A percentile compares a stretch with the other conserved stretches of the same genome.
These are phyloP conservation scores for Aspergillus pseudoglaucus DNA, from an alignment of 2,329 filamentous ascomycete species.

Conservation along the genomic window DNA sequence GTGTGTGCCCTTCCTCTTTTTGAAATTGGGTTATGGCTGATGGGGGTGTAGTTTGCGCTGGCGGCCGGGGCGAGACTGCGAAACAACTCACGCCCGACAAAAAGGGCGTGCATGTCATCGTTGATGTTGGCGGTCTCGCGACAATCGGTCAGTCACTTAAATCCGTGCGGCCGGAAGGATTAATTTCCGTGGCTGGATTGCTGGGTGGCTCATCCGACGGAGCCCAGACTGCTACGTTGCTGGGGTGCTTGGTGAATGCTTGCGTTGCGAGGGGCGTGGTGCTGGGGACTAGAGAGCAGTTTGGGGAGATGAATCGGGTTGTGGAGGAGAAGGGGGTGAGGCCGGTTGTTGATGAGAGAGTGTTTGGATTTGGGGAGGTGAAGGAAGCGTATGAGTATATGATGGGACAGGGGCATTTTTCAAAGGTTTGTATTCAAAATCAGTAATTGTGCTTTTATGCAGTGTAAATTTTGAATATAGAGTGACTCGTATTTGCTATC, in stretches of 20 bases:
- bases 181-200: constrained; percentile 49
- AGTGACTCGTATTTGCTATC: background rate
- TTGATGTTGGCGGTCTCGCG: constrained; percentile 51
- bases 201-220: constrained; percentile 37
- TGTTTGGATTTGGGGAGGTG: constrained; percentile 41
- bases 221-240: constrained; percentile 5
- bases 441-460: too few relatives aligned
- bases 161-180: constrained; percentile 43
- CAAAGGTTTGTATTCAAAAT: constrained; percentile 25
- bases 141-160: constrained; percentile 44
- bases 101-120: constrained; percentile 47
- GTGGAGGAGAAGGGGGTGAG: constrained; percentile 46
- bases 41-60: constrained; percentile 22
- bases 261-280: constrained; percentile 45
- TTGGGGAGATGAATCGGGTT: constrained; percentile 46
- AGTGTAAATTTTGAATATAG: background rate
- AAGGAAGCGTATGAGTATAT: constrained; percentile 46
- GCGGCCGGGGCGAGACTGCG: constrained; percentile 52
- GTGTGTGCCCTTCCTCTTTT: constrained; percentile 6
- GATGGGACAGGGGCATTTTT: constrained; percentile 46
- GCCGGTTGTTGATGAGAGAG: constrained; percentile 44
- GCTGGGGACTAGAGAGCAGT: constrained; percentile 43
- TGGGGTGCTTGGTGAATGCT: constrained; percentile 25
- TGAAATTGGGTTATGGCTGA: background rate
- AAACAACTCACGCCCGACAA: constrained; percentile 42